Conservation (phyloP, 495 filamentous ascomycete species). For the Penicillium fimorum region DNA sequence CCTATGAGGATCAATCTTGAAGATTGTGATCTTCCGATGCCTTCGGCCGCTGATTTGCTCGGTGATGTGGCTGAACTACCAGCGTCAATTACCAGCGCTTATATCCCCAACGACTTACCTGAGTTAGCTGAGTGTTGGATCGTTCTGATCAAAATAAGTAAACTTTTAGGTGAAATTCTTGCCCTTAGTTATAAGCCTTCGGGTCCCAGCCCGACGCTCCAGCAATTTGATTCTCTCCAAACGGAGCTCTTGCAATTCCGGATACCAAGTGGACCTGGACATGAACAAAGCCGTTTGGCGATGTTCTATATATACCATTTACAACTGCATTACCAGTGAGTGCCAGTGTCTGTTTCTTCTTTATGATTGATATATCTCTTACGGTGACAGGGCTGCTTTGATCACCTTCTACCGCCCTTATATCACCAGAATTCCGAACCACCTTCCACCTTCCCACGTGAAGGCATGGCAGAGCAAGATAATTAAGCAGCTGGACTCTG, state of each 20-base stretch:
- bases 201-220: slow-evolving; percentile 10
- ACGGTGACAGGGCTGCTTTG: slow-evolving; percentile 23
- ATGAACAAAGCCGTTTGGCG: slow-evolving; percentile 11
- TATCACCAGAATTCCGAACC: slow-evolving; percentile 5
- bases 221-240: slow-evolving; percentile 28
- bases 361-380: background rate
- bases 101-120: slow-evolving; percentile 24
- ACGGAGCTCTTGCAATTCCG: slow-evolving; percentile 18
- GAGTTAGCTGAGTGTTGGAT: slow-evolving; percentile 32
- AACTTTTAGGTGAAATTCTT: slow-evolving; percentile 23
- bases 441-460: slow-evolving; percentile 23
- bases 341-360: background rate
- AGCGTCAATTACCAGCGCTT: slow-evolving; percentile 1
- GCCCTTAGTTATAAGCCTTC: slow-evolving; percentile 21
- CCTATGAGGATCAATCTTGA: slow-evolving; percentile 36
- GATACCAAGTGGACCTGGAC: slow-evolving; percentile 14
- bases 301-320: slow-evolving; percentile 31
- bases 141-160: slow-evolving; percentile 26
- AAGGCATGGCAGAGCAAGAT: background rate
- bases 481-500: background rate
- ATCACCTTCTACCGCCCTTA: slow-evolving; percentile 34
- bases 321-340: slow-evolving; percentile 37
- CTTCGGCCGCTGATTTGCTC: slow-evolving; percentile 27
- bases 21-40: slow-evolving; percentile 34
- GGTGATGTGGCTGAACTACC: slow-evolving; percentile 24